Evolutionary conservation across 2,329 filamentous ascomycete genomes (phyloP).

Genomic region (Neofusicoccum cordaticola): DNA sequence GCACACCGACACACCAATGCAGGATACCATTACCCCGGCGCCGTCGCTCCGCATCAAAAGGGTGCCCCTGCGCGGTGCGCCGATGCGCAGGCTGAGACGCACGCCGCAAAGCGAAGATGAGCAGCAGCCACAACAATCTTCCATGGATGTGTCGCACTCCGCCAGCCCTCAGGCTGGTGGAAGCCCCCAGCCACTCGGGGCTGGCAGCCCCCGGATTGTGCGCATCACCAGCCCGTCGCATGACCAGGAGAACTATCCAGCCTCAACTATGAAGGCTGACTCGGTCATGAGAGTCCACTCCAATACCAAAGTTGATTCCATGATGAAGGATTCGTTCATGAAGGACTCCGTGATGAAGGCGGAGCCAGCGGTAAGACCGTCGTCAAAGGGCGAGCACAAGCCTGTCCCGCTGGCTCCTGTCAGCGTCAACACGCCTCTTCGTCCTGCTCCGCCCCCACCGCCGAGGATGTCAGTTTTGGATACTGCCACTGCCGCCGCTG

Average conservation of each 20-base stretch:
- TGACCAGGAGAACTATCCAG: slow-evolving; percentile 78
- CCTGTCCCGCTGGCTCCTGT: slow-evolving; percentile 51
- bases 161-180: slow-evolving; percentile 30
- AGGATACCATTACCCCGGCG: slow-evolving; percentile 34
- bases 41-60: slow-evolving; percentile 39
- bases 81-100: slow-evolving; percentile 37
- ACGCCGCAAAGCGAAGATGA: slow-evolving; percentile 29
- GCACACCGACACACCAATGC: slow-evolving; percentile 34
- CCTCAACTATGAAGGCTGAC: slow-evolving; percentile 32
- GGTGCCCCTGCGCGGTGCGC: slow-evolving; percentile 38
- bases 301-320: slow-evolving; percentile 20
- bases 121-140: neutral
- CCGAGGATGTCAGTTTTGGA: slow-evolving; percentile 98
- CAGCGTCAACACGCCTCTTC: slow-evolving; percentile 70
- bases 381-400: slow-evolving; percentile 30
- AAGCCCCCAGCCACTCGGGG: neutral
- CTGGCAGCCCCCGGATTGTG: slow-evolving; percentile 11
- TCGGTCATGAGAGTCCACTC: slow-evolving; percentile 7
- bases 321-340: slow-evolving; percentile 17
- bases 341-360: slow-evolving; percentile 31
- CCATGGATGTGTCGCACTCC: neutral
- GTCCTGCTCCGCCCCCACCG: slow-evolving; percentile 70
- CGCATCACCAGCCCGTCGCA: slow-evolving; percentile 53
- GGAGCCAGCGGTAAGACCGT: neutral
- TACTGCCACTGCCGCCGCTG: slow-evolving; percentile 78